Conservation (phyloP, 257 asterid species). For the Oldenlandia corymbosa region DNA sequence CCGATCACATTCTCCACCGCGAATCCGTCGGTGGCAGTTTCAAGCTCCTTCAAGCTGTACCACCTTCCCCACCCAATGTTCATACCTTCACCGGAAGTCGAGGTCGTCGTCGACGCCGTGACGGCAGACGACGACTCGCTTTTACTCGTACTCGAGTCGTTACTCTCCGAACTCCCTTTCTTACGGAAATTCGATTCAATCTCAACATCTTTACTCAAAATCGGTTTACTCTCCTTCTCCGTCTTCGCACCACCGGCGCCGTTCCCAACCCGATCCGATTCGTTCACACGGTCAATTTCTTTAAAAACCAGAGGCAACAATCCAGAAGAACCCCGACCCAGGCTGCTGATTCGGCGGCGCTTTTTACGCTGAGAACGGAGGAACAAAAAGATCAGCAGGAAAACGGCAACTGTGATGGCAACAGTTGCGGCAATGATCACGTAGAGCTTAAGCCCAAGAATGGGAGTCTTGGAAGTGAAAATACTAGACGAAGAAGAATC, state of each 20-base stretch:
- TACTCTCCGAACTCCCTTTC: slow-evolving; percentile 65
- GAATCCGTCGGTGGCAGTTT: slow-evolving; percentile 57
- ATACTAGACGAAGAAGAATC: slow-evolving; percentile 20
- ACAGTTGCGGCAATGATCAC: slow-evolving; percentile 48
- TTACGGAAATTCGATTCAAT: slow-evolving; percentile 28
- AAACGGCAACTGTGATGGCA: slow-evolving; percentile 33
- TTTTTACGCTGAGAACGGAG: slow-evolving; percentile 36
- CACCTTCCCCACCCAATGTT: slow-evolving; percentile 74
- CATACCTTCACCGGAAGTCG: slow-evolving; percentile 44
- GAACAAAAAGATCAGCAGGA: slow-evolving; percentile 38
- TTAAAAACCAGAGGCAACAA: slow-evolving; percentile 50
- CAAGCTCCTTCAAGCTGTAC: slow-evolving; percentile 65
- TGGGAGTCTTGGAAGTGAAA: slow-evolving; percentile 54
- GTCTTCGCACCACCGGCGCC: background rate
- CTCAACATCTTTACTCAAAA: slow-evolving; percentile 36
- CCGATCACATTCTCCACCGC: slow-evolving; percentile 62
- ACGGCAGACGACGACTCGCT: slow-evolving; percentile 72
- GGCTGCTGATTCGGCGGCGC: slow-evolving; percentile 35
- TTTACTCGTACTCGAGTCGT: slow-evolving; percentile 62
- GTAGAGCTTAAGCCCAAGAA: slow-evolving; percentile 65
- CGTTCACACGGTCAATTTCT: slow-evolving; percentile 27
- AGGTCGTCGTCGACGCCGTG: slow-evolving; percentile 38
- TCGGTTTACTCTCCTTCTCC: slow-evolving; percentile 36
- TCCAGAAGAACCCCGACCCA: slow-evolving; percentile 42
- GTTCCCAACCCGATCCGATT: slow-evolving; percentile 32